Percentiles rank a stretch among this genome's conserved stretches.
Conservation (phyloP, 768 basidiomycete species). For the Mycena kentingensis region DNA sequence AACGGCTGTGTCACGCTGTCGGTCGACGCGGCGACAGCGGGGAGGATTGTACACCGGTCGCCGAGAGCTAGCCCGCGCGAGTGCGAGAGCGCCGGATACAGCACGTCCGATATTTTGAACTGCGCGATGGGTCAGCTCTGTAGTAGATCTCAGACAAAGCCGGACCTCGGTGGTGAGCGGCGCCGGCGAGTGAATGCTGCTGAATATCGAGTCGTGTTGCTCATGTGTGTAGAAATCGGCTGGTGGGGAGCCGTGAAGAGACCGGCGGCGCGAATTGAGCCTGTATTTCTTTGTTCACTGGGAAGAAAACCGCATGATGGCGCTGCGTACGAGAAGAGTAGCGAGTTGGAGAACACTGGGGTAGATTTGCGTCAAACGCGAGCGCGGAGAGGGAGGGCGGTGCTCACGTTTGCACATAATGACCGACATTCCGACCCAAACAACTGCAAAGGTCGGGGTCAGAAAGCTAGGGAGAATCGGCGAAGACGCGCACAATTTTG, state of each 20-base stretch:
- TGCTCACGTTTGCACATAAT: slow-evolving; percentile 6
- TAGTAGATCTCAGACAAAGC: too few relatives aligned
- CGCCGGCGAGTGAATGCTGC: not conserved
- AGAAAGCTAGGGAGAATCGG: not conserved
- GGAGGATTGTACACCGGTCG: too few relatives aligned
- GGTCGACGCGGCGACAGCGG: too few relatives aligned
- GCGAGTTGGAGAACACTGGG: slow-evolving; percentile 15
- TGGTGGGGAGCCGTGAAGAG: not conserved
- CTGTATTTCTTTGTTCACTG: not conserved
- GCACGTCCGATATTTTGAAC: not conserved
- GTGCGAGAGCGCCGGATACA: not conserved
- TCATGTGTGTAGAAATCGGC: not conserved
- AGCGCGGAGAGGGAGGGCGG: too few relatives aligned
- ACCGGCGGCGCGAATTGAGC: not conserved
- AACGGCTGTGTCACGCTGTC: too few relatives aligned
- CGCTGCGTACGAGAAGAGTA: slow-evolving; percentile 9
- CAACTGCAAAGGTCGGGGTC: too few relatives aligned
- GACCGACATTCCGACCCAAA: slow-evolving; percentile 8
- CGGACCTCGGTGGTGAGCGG: not conserved
- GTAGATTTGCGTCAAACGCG: not conserved
- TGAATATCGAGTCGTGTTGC: too few relatives aligned
- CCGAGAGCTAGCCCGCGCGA: too few relatives aligned
- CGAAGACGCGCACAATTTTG: slow-evolving; percentile 2
- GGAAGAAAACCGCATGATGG: not conserved
- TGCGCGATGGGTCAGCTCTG: too few relatives aligned